Base-by-base conservation (phyloP, 2,329 filamentous ascomycete species). In the Pseudopyricularia javanii region DNA sequence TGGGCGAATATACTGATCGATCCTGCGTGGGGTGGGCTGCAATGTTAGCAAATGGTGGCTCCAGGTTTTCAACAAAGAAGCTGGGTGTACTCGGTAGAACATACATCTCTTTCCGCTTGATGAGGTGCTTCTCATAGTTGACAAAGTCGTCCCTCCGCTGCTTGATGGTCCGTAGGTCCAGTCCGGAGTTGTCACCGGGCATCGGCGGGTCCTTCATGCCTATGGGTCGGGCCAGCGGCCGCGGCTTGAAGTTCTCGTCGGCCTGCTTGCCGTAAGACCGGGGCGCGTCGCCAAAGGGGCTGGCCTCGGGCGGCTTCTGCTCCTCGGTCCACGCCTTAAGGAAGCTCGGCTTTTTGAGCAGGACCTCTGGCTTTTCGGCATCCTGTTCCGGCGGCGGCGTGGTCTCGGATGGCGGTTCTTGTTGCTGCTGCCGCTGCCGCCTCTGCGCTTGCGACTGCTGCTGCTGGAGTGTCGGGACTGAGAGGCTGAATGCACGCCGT, bases 41-140 rank as follows among this genome's bases (percentile, higher is more conserved):
- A 14, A 47, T 53, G 50, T 28, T 22, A 26, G 51, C 17, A 7
- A 20, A 22, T 24, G 54, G 60, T 51, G 53, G 47, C 43, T 24
- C 50, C 6, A 22, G 52, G 15, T 24, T 30, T 35, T 34, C n/a
- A 20, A 9, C 47, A 15, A 17, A 30, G 22, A 7, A 15, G n/a
- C n/a, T n/a, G n/a, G n/a, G n/a, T n/a, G n/a, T n/a, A n/a, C n/a
- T 11, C 15, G 12, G 20, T 14, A 45, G 37, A 9, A 55, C 74
- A 58, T 75, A 90, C 86, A 97, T 74, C 64, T 88, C 76, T 60
- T 87, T 78, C 58, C 91, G 80, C 59, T 83, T 79, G 58, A 79
- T 75, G 7, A 96, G 69, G 65, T 97, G 91, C 67, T 88, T 91
- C 54, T 93, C 85, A 63, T 88, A 91, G 68, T 93, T 75, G 57